phyloP scores from a whole-genome alignment of 164 flowering plant species.

The Magnolia kwangsiensis region DNA sequence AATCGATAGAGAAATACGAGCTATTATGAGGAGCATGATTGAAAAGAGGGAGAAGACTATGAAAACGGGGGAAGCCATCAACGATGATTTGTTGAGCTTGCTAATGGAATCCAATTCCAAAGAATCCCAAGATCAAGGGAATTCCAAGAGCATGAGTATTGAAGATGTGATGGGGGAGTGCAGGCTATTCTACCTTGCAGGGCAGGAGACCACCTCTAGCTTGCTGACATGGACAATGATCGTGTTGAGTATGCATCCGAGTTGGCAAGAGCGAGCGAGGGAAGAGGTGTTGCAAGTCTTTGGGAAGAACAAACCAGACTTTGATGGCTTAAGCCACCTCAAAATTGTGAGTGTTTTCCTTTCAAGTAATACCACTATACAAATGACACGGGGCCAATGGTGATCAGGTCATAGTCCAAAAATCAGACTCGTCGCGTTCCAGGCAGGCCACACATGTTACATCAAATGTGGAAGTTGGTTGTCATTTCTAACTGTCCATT shows the following conservation, averaged over 20 bases:
- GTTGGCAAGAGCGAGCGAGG: constrained; percentile 51
- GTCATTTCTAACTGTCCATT: neutral
- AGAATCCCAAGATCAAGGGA: constrained; percentile 2
- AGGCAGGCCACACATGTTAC: too few species aligned
- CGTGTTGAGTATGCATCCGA: constrained; percentile 33
- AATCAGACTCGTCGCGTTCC: too few species aligned
- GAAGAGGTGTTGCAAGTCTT: constrained; percentile 35
- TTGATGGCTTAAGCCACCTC: constrained; percentile 21
- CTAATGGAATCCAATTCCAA: constrained; percentile 6
- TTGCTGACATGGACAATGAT: constrained; percentile 44
- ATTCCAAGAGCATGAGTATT: neutral
- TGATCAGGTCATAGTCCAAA: too few species aligned
- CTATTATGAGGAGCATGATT: constrained; percentile 2
- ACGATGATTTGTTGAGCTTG: constrained; percentile 13
- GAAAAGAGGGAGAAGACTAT: constrained; percentile 14
- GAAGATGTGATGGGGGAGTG: constrained; percentile 19
- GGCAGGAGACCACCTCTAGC: constrained; percentile 45
- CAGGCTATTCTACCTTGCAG: constrained; percentile 45
- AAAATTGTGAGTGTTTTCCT: too few species aligned
- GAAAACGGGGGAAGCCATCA: constrained; percentile 1
- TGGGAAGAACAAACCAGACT: constrained; percentile 19
- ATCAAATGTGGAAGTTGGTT: too few species aligned
- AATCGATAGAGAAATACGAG: constrained; percentile 4
- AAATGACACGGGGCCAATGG: too few species aligned
- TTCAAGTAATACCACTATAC: too few species aligned